These are phyloP conservation scores for Sporothrix dimorphospora DNA, from an alignment of 2,329 filamentous ascomycete species.

Conservation along the genomic window DNA sequence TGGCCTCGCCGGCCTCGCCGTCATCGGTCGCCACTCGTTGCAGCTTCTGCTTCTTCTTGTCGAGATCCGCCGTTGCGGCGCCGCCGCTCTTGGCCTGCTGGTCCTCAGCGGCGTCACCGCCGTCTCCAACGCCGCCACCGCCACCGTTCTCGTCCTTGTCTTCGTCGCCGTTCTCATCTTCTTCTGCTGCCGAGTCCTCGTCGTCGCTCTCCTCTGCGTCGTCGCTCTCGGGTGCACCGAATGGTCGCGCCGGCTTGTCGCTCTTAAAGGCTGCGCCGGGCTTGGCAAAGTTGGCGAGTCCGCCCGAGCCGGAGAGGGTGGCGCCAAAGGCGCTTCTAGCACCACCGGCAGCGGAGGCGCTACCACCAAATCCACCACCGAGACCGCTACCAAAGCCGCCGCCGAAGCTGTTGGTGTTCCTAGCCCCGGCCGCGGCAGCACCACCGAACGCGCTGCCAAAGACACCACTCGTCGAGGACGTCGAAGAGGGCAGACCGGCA, in stretches of 20 bases:
- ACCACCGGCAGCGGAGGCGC: constrained; percentile 41
- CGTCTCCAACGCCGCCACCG: constrained; percentile 55
- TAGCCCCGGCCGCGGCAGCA: constrained; percentile 41
- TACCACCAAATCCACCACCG: neutral
- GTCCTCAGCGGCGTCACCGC: constrained; percentile 35
- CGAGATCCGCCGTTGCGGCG: constrained; percentile 34
- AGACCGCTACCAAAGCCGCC: constrained; percentile 33
- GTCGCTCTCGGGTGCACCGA: constrained; percentile 75
- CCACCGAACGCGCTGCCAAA: constrained; percentile 40
- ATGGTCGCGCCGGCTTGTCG: constrained; percentile 69
- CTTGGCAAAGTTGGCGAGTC: constrained; percentile 71
- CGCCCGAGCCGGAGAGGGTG: constrained; percentile 44
- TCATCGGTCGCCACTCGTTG: constrained; percentile 77
- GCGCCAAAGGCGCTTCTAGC: constrained; percentile 44
- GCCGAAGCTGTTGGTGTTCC: constrained; percentile 41
- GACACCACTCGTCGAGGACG: neutral
- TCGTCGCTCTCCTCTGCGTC: constrained; percentile 56
- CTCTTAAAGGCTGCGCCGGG: constrained; percentile 57
- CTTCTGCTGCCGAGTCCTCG: constrained; percentile 32
- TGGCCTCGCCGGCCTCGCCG: constrained; percentile 82
- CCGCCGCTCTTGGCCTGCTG: constrained; percentile 46
- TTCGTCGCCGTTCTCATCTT: constrained; percentile 52
- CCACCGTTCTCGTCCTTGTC: constrained; percentile 52
- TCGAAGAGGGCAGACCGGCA: constrained; percentile 38
- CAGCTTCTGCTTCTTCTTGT: constrained; percentile 67